Evolutionary conservation across 768 basidiomycete genomes (phyloP).

Genomic region (Paxillus ammoniavirescens): DNA sequence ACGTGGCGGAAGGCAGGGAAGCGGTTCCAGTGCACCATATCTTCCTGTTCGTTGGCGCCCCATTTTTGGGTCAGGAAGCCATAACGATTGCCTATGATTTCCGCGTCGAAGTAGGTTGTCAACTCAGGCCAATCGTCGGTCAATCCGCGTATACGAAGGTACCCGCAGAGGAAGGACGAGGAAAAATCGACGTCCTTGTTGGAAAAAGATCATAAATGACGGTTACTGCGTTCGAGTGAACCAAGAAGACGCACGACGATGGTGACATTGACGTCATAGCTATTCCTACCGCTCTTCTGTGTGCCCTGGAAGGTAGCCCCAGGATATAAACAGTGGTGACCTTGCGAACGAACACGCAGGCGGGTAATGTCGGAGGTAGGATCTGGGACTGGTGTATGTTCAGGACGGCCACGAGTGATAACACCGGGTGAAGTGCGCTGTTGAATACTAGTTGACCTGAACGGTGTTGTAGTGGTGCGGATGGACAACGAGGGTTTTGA

Average conservation of each 20-base stretch:
- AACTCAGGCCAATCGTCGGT: constrained; percentile 95
- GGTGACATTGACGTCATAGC: constrained; percentile 91
- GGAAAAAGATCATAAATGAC: constrained; percentile 5
- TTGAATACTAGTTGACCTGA: constrained; percentile 10
- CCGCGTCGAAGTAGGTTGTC: constrained; percentile 95
- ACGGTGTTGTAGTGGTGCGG: constrained; percentile 10
- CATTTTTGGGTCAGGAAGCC: constrained; percentile 90
- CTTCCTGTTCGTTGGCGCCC: constrained; percentile 89
- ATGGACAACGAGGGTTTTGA: constrained; percentile 14
- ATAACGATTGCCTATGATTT: constrained; percentile 88
- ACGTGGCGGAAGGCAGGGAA: constrained; percentile 89
- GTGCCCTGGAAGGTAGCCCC: constrained; percentile 89
- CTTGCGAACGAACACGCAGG: constrained; percentile 67
- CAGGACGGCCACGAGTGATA: constrained; percentile 8
- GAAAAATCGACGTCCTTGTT: constrained; percentile 84
- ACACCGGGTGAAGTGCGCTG: constrained; percentile 20
- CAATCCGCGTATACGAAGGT: constrained; percentile 87
- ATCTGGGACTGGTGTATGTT: constrained; percentile 25
- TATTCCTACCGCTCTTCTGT: constrained; percentile 91
- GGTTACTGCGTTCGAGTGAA: not conserved
- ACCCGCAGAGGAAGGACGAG: constrained; percentile 84
- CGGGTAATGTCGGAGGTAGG: constrained; percentile 77
- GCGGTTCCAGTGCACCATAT: constrained; percentile 91
- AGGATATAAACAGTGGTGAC: constrained; percentile 80
- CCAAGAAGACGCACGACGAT: constrained; percentile 68